A percentile compares a stretch with the other conserved stretches of the same genome.
Evolutionary conservation across 139 green algal genomes (phyloP).

Genomic region (Haematococcus lacustris): DNA sequence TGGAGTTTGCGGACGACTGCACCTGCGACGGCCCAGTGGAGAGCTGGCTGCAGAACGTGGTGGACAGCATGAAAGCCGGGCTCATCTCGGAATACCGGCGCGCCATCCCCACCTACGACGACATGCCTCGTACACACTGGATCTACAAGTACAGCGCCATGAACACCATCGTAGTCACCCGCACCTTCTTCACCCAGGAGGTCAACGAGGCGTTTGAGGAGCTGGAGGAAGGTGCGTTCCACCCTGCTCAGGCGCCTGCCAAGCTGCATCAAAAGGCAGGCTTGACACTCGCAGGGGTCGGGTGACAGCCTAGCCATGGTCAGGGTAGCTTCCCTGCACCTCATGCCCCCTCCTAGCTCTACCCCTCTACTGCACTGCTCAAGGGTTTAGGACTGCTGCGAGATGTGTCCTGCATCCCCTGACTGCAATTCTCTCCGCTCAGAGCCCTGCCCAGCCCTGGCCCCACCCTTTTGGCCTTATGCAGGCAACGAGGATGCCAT

Average conservation of each 20-base stretch:
- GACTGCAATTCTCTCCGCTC: too few relatives aligned
- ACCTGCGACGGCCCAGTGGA: slow-evolving; percentile 74
- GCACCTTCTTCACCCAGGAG: slow-evolving; percentile 86
- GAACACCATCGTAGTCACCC: slow-evolving; percentile 75
- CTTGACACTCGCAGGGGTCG: too few relatives aligned
- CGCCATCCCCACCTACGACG: slow-evolving; percentile 80
- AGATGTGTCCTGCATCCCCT: too few relatives aligned
- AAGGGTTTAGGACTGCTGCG: too few relatives aligned
- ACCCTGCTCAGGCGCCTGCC: too few relatives aligned
- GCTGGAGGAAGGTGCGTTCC: slow-evolving; percentile 79
- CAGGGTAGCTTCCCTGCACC: too few relatives aligned
- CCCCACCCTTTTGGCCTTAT: too few relatives aligned
- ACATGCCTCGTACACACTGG: slow-evolving; percentile 75
- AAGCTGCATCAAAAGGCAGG: too few relatives aligned
- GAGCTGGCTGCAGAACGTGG: slow-evolving; percentile 70
- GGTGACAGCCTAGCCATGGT: too few relatives aligned
- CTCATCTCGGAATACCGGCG: slow-evolving; percentile 64
- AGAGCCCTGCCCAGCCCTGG: too few relatives aligned
- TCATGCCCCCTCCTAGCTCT: too few relatives aligned
- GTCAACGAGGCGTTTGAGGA: slow-evolving; percentile 85
- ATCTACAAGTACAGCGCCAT: slow-evolving; percentile 76
- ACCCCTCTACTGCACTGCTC: too few relatives aligned
- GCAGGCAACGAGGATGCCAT: slow-evolving; percentile 85
- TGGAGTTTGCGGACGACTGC: slow-evolving; percentile 67
- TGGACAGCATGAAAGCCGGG: slow-evolving; percentile 69